Conservation (phyloP, 805 yeast species). For the Nakazawaea wyomingensis region DNA sequence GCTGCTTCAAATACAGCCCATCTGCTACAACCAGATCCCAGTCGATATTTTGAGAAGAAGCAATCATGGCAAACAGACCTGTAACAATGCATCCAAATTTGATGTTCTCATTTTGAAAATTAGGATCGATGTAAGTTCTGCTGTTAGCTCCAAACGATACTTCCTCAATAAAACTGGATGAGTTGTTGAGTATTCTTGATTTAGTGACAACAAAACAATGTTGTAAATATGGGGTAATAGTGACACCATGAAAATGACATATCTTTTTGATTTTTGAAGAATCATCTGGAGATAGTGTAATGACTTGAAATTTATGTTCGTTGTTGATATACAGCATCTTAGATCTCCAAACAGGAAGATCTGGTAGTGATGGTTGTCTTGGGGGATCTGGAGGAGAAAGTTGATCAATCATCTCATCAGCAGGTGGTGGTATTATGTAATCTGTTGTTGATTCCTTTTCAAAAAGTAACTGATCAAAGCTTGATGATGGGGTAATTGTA, state of each 20-base stretch:
- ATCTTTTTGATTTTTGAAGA: background rate
- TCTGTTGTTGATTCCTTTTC: background rate
- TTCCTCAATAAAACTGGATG: background rate
- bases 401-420: background rate
- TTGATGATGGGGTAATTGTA: background rate
- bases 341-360: background rate
- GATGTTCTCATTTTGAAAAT: background rate
- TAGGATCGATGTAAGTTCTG: constrained; percentile 4
- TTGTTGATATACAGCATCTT: background rate
- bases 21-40: background rate
- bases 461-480: background rate
- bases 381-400: background rate
- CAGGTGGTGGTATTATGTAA: background rate
- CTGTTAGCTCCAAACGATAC: constrained; percentile 7
- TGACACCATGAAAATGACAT: constrained; percentile 2
- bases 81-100: constrained; percentile 1
- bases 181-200: background rate
- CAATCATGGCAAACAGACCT: background rate
- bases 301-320: constrained; percentile 2
- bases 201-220: constrained; percentile 4
- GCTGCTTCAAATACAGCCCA: background rate
- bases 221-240: constrained; percentile 5
- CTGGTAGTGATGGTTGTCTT: no score
- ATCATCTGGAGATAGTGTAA: constrained; percentile 1
- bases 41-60: background rate